phyloP scores from a whole-genome alignment of 2,329 filamentous ascomycete genomes.

The Colletotrichum sp. region DNA sequence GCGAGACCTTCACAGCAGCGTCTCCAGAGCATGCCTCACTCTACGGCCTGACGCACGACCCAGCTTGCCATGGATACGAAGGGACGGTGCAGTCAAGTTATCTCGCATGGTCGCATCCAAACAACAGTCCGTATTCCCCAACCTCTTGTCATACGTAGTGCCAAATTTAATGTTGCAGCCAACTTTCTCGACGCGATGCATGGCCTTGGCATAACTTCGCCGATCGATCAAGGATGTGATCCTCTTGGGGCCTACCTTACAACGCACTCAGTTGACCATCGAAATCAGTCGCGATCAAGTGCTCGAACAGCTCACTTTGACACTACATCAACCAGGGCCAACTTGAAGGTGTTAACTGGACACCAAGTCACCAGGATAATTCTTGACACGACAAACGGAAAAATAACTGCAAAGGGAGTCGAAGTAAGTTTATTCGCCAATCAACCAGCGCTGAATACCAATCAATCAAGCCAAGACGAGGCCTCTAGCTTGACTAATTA shows the following conservation, averaged over 20 bases:
- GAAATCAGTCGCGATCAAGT: conserved; percentile 6
- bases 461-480: too few species aligned
- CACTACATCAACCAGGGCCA: background rate
- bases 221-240: background rate
- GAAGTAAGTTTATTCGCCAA: background rate
- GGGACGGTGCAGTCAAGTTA: conserved; percentile 8
- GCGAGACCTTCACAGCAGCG: conserved; percentile 22
- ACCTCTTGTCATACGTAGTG: background rate
- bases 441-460: too few species aligned
- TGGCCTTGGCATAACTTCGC: background rate
- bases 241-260: conserved; percentile 1
- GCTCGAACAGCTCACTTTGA: conserved; percentile 1
- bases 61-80: background rate
- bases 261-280: background rate
- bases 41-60: conserved; percentile 21
- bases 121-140: background rate
- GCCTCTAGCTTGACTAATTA: too few species aligned
- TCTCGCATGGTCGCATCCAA: conserved; percentile 7
- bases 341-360: conserved; percentile 19
- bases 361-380: conserved; percentile 23
- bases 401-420: conserved; percentile 25
- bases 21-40: conserved; percentile 14
- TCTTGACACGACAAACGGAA: conserved; percentile 15
- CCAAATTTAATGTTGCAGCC: background rate
- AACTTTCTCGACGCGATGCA: conserved; percentile 1